Evolutionary conservation across 2,329 filamentous ascomycete genomes (phyloP).

Genomic region (Calycina herbarum): DNA sequence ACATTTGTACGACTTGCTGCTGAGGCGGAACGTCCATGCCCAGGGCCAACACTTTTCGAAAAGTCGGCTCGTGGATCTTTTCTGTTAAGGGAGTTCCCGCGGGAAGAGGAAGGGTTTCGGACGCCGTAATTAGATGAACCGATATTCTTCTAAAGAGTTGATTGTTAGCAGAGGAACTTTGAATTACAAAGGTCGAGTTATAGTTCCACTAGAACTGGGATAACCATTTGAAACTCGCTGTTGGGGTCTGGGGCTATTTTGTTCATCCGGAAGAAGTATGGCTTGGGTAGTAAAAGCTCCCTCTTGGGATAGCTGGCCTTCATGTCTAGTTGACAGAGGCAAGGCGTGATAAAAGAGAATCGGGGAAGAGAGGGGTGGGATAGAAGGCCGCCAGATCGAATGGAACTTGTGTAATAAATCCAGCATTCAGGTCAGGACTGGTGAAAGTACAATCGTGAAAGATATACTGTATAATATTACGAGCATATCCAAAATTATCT

Average conservation of each 20-base stretch:
- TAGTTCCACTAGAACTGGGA: not conserved
- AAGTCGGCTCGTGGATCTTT: constrained; percentile 50
- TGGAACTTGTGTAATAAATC: not conserved
- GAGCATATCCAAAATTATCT: not conserved
- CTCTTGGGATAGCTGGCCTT: not conserved
- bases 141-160: not conserved
- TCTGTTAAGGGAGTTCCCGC: constrained; percentile 26
- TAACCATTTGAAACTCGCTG: not conserved
- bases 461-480: not conserved
- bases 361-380: not conserved
- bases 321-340: not conserved
- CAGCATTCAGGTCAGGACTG: not conserved
- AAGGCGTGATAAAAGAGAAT: not conserved
- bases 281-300: not conserved
- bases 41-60: constrained; percentile 57
- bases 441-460: not conserved
- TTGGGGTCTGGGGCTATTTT: not conserved
- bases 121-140: not conserved
- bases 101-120: not conserved
- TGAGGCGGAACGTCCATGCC: constrained; percentile 46
- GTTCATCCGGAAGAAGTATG: not conserved
- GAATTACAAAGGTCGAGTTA: not conserved
- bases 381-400: not conserved
- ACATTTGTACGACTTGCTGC: constrained; percentile 45
- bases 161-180: not conserved